Conservation (phyloP, 441 rosid species). For the Populus hybrid region DNA sequence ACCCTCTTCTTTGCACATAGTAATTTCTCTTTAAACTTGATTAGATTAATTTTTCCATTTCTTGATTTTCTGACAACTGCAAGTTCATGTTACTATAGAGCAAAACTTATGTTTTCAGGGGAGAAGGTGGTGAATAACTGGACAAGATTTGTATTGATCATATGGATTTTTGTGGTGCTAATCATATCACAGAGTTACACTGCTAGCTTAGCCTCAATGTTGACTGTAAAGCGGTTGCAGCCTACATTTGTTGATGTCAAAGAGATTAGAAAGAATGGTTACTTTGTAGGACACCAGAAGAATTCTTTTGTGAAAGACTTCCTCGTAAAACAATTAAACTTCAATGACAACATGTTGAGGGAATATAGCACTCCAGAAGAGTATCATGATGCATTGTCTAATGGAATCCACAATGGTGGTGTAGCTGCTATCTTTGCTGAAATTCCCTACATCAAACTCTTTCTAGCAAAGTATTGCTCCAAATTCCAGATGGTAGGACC, state of each 20-base stretch:
- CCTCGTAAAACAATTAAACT: slow-evolving; percentile 18
- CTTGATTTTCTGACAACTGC: background rate
- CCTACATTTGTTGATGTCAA: slow-evolving; percentile 26
- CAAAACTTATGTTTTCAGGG: slow-evolving; percentile 20
- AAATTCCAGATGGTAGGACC: slow-evolving; percentile 43
- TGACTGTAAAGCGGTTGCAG: slow-evolving; percentile 38
- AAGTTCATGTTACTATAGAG: background rate
- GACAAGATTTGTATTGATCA: slow-evolving; percentile 40
- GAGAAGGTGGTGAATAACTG: slow-evolving; percentile 46
- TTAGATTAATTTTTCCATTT: background rate
- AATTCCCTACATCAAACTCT: slow-evolving; percentile 34
- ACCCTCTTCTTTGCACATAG: slow-evolving; percentile 40
- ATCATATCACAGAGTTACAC: slow-evolving; percentile 55
- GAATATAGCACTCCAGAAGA: slow-evolving; percentile 19
- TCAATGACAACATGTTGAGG: slow-evolving; percentile 17
- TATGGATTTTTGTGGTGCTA: slow-evolving; percentile 50
- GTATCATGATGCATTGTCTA: slow-evolving; percentile 28
- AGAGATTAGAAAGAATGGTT: slow-evolving; percentile 26
- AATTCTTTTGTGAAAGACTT: slow-evolving; percentile 31
- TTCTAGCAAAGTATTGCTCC: slow-evolving; percentile 36
- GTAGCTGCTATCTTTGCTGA: slow-evolving; percentile 44
- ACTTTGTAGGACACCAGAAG: slow-evolving; percentile 38
- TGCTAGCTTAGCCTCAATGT: slow-evolving; percentile 46
- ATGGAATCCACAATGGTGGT: slow-evolving; percentile 11
- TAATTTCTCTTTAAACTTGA: slow-evolving; percentile 14